Evolutionary conservation across 2,329 filamentous ascomycete species (phyloP), one percentile per base, ranked within the genome.

Genomic region (Ophioceras dolichostomum): DNA sequence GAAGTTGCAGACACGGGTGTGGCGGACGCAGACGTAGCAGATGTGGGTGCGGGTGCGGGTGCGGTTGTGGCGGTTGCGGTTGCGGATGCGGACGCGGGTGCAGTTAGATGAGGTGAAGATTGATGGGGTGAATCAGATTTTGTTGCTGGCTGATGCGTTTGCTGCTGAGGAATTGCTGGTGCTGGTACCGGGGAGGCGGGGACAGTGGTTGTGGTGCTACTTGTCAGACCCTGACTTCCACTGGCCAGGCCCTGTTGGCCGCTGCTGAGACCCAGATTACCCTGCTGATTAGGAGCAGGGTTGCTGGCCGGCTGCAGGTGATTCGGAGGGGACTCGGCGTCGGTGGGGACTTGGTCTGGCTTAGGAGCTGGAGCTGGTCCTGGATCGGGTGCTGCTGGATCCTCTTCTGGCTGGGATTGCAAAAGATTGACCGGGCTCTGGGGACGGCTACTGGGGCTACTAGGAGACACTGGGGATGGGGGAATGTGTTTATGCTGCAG

Each of bases 381-480:
- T 9, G 14, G 19, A 34, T 4, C 13, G 43, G 47, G 41, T 43
- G 49, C 38, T 45, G 49, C 34, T 30, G 46, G 43, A 43, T 44
- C 47, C 44, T 27, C 24, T 30, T n/a, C 41, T 40, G 43, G 49
- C 39, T 26, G 22, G 22, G 12, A 8, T 26, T 26, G 22, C 22
- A 12, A 7, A 26, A 12, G 22, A 26, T 26, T 26, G 22, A 8
- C 22, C 12, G 22, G n/a, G n/a, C n/a, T n/a, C n/a, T n/a, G n/a
- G n/a, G n/a, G n/a, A n/a, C n/a, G n/a, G n/a, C n/a, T n/a, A n/a
- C n/a, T n/a, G n/a, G n/a, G n/a, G n/a, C n/a, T n/a, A n/a, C 43
- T 43, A 32, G 60, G 58, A 47, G 59, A 59, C 43, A 61, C 53
- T 43, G 61, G 59, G 41, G 61, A 60, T 14, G 58, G 60, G 27